Conservation (phyloP, 176 grass and related monocot species). For the Hordeum vulgare region MorexV3_pseudomolecules_assembly NC_058519.1:329309393-329309892, state of each 20-base stretch:
- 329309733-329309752: neutral
- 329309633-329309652: neutral
- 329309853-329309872: neutral
- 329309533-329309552: neutral
- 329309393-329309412: neutral
- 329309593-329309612: neutral
- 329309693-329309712: neutral
- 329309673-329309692: neutral
- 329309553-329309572: neutral
- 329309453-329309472: neutral
- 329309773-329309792: neutral
- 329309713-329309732: neutral
- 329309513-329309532: neutral
- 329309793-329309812: neutral
- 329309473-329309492: neutral
- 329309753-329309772: neutral
- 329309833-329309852: neutral
- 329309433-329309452: neutral
- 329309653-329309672: neutral
- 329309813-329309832: conserved; percentile 1
- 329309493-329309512: neutral
- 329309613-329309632: neutral
- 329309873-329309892: neutral
- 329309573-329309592: neutral
- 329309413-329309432: neutral